A percentile compares a stretch with the other conserved stretches of the same genome.
Evolutionary conservation across 2,329 filamentous ascomycete species (phyloP).

Genomic region (Thelonectria blattea): DNA sequence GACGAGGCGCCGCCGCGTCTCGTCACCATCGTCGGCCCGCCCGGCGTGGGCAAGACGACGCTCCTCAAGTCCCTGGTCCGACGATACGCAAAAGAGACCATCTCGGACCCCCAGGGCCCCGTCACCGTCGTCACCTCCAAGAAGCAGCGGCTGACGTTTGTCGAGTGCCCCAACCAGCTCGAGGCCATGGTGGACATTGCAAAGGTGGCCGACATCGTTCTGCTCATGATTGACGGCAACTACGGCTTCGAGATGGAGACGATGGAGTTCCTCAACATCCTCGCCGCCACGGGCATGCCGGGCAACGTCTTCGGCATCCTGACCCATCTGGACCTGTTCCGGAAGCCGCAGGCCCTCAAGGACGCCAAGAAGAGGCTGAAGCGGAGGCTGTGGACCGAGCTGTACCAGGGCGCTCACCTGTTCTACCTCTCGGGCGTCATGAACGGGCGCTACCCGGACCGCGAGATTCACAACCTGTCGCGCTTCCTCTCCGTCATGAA

Average conservation of each 20-base stretch:
- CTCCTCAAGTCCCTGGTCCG: conserved; percentile 93
- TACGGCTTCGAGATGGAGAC: conserved; percentile 99
- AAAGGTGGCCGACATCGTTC: conserved; percentile 95
- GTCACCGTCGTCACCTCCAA: conserved; percentile 97
- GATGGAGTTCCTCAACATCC: conserved; percentile 96
- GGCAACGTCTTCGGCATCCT: conserved; percentile 98
- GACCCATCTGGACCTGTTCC: conserved; percentile 94
- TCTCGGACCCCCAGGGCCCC: conserved; percentile 87
- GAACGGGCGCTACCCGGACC: conserved; percentile 94
- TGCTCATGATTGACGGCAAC: conserved; percentile 98
- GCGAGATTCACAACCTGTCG: conserved; percentile 94
- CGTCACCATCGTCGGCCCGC: conserved; percentile 92
- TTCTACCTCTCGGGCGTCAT: conserved; percentile 97
- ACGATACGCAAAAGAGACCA: conserved; percentile 93
- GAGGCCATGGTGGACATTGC: conserved; percentile 97
- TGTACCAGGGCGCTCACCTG: conserved; percentile 95
- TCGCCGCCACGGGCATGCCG: conserved; percentile 95
- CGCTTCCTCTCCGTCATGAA: conserved; percentile 99
- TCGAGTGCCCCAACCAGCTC: conserved; percentile 97
- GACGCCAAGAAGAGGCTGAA: conserved; percentile 96
- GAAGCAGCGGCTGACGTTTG: conserved; percentile 89
- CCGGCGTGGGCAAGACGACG: conserved; percentile 94
- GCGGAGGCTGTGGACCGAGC: conserved; percentile 93
- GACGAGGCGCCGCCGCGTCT: conserved; percentile 94
- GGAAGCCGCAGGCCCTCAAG: conserved; percentile 89